Percentiles rank a stretch among this genome's conserved stretches.
These are phyloP conservation scores for Grosmannia huntii DNA, from an alignment of 2,329 filamentous ascomycete genomes.

Conservation along the genomic window DNA sequence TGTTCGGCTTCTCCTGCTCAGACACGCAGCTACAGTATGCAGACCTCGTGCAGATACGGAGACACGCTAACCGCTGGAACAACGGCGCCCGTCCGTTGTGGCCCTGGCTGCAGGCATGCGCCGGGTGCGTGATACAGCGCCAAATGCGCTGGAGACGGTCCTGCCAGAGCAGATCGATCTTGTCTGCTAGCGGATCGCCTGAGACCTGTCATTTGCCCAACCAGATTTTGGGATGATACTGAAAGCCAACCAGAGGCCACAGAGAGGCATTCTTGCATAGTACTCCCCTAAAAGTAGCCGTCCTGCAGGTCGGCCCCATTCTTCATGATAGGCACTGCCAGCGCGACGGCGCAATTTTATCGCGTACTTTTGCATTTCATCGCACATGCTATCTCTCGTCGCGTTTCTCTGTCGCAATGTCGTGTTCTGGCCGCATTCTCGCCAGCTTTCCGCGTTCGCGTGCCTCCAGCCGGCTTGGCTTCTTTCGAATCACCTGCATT, in stretches of 20 bases:
- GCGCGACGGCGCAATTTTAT: background rate
- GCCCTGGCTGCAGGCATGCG: background rate
- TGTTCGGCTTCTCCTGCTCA: background rate
- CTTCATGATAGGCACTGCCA: background rate
- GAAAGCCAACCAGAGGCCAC: background rate
- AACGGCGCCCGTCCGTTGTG: background rate
- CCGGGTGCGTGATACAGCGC: background rate
- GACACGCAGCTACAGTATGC: background rate
- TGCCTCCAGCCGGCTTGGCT: background rate
- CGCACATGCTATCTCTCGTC: background rate
- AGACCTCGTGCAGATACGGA: background rate
- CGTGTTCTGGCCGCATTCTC: background rate
- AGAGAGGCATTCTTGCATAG: too few relatives aligned
- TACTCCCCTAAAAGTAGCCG: background rate
- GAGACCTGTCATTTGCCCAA: constrained; percentile 3
- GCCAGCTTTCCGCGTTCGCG: background rate
- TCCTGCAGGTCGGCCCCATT: background rate
- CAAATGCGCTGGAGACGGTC: background rate
- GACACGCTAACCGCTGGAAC: background rate
- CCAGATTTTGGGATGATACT: background rate
- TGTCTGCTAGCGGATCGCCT: background rate
- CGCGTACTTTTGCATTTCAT: background rate
- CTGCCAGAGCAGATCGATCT: background rate
- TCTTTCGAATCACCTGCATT: too few relatives aligned
- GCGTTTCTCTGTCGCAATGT: background rate